Percentiles rank a stretch among this genome's conserved stretches.
Conservation (phyloP, 805 yeast species). For the Nakazawaea siamensis region DNA sequence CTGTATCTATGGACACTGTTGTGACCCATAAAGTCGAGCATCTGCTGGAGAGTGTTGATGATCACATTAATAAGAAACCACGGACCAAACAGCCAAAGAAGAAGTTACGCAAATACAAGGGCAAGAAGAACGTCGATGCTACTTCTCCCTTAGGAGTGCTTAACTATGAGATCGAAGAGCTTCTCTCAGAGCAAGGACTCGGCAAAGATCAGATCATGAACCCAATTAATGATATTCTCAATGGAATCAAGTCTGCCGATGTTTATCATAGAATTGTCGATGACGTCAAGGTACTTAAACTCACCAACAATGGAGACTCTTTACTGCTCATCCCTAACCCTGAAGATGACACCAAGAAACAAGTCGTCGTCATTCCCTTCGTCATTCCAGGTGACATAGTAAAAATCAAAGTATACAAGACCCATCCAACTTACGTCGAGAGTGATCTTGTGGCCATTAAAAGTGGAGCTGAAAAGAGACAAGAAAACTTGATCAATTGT, state of each 20-base stretch:
- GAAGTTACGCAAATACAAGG: slow-evolving; percentile 44
- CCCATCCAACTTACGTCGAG: slow-evolving; percentile 69
- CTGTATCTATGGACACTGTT: slow-evolving; percentile 5
- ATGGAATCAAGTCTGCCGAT: slow-evolving; percentile 39
- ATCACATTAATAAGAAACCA: no score
- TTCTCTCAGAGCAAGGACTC: slow-evolving; percentile 36
- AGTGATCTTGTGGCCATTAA: slow-evolving; percentile 51
- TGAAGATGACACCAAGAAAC: slow-evolving; percentile 30
- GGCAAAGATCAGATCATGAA: slow-evolving; percentile 43
- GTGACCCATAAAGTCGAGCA: neutral
- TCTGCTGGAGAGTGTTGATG: no score
- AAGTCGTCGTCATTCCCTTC: slow-evolving; percentile 77
- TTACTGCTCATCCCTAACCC: slow-evolving; percentile 64
- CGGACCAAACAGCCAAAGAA: slow-evolving; percentile 13
- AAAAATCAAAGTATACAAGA: slow-evolving; percentile 61
- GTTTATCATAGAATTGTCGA: slow-evolving; percentile 51
- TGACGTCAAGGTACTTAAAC: slow-evolving; percentile 46
- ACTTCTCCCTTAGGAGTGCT: slow-evolving; percentile 80
- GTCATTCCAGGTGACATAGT: slow-evolving; percentile 82
- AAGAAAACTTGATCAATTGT: slow-evolving; percentile 61
- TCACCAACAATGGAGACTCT: slow-evolving; percentile 85
- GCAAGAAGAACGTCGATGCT: slow-evolving; percentile 56
- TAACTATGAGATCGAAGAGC: slow-evolving; percentile 58
- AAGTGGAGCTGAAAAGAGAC: slow-evolving; percentile 30
- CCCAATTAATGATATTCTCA: slow-evolving; percentile 58